Base-by-base conservation (phyloP, 1,284 basidiomycete genomes). In the Sparassis latifolia region DNA sequence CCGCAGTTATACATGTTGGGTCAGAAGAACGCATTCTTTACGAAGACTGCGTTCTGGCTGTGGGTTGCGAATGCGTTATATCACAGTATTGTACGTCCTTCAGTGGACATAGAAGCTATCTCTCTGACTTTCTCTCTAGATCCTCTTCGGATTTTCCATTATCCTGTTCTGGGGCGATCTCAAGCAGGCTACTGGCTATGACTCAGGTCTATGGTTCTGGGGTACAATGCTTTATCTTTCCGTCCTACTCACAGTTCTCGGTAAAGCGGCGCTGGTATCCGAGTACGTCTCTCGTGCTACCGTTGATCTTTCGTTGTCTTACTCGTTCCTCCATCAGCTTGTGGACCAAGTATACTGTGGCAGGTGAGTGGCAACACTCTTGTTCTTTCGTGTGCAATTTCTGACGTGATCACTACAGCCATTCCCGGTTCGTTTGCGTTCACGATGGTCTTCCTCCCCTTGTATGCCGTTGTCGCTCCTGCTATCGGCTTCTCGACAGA, bases 261-360 rank as follows among this genome's bases (percentile, higher is more conserved):
- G 95, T 44, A 99, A 99, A 69, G 97, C 97, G 5, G 96, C 96
- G 1, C 70, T 99, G 51, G 90, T 99, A 46, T 98, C 96, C 5
- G 96, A 99, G 93, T 97, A 65, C 63, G 92, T 79, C 49, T 32
- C 28, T 42, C 6, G 6, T 37, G 12, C 33, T 38, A 30, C 35
- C 33, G 35, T 12, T 37, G 6, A 37, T 37, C 6, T 12, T 37
- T 6, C 35, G 12, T 37, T 37, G 35, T 7, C 35, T 37, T 7
- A 37, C 12, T 6, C 35, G 35, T 6, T 49, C 32, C 28, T 43
- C 33, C 37, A 30, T 35, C 33, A 97, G 93, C 60, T 70, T 99
- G n/a, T 99, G 96, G 97, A 98, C 96, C 2, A 98, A 99, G 66
- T 99, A 98, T 67, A 98, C 95, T 2, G 89, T 95, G 39, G 91